phyloP scores from a whole-genome alignment of 1,284 basidiomycete species.

The Papiliotrema flavescens region DNA sequence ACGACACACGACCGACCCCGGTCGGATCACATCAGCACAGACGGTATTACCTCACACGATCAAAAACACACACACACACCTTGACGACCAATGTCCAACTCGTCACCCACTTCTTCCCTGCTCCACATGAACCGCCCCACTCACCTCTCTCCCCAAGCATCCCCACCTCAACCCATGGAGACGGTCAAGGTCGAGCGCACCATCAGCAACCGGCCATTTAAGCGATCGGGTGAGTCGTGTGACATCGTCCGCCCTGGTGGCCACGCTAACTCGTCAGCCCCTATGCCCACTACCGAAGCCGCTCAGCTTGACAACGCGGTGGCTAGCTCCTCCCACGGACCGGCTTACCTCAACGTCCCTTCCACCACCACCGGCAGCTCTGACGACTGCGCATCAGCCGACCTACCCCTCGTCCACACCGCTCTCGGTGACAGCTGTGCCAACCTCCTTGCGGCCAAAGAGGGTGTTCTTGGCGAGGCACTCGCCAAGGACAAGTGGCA shows the following conservation, averaged over 20 bases:
- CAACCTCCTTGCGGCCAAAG: slow-evolving; percentile 9
- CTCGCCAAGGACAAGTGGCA: slow-evolving; percentile 29
- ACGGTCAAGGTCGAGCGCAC: neutral
- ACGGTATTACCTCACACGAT: too few relatives aligned
- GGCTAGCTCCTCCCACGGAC: neutral
- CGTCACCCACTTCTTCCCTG: slow-evolving; percentile 34
- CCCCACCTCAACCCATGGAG: neutral
- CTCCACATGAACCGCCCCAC: slow-evolving; percentile 36
- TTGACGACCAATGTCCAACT: neutral
- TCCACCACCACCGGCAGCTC: neutral
- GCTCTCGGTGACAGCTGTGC: slow-evolving; percentile 4
- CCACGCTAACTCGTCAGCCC: neutral
- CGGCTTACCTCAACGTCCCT: slow-evolving; percentile 3
- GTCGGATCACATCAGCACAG: too few relatives aligned
- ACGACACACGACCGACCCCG: too few relatives aligned
- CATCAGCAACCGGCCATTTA: neutral
- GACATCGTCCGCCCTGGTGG: neutral
- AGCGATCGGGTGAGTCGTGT: slow-evolving; percentile 17
- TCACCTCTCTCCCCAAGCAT: slow-evolving; percentile 16
- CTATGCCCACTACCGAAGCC: neutral
- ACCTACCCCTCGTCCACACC: slow-evolving; percentile 3
- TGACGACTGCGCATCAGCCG: slow-evolving; percentile 3
- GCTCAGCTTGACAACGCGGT: neutral
- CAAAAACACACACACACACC: too few relatives aligned
- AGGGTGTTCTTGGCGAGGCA: slow-evolving; percentile 19